Evolutionary conservation across 2,329 filamentous ascomycete species (phyloP).

Genomic region (Saccharata proteae): DNA sequence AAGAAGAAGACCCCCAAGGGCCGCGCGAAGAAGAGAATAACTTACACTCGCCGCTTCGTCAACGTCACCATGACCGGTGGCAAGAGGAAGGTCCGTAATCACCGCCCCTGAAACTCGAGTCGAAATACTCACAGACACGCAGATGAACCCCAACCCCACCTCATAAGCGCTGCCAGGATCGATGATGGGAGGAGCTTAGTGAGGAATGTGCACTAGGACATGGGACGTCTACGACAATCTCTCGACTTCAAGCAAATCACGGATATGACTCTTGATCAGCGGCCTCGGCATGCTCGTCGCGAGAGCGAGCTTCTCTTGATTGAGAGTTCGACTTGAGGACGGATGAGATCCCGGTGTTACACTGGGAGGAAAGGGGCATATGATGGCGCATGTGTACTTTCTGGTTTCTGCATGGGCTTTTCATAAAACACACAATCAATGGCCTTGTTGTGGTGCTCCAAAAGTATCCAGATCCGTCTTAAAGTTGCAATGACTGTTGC

Average conservation of each 20-base stretch:
- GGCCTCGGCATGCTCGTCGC: conserved; percentile 16
- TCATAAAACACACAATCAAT: conserved; percentile 1
- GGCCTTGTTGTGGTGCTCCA: conserved; percentile 7
- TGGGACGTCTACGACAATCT: too few relatives aligned
- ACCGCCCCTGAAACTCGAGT: conserved; percentile 8
- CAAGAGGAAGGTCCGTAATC: conserved; percentile 78
- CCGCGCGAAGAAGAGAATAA: conserved; percentile 91
- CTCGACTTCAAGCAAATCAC: conserved; percentile 14
- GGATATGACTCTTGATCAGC: conserved; percentile 29
- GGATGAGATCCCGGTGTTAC: conserved; percentile 18
- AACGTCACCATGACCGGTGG: conserved; percentile 95
- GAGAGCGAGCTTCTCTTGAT: conserved; percentile 18
- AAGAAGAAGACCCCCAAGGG: conserved; percentile 97
- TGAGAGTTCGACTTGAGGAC: conserved; percentile 4
- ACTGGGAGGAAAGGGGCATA: conserved; percentile 27
- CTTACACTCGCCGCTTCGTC: conserved; percentile 95
- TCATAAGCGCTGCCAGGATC: conserved; percentile 45
- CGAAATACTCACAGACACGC: conserved; percentile 10
- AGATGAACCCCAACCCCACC: conserved; percentile 85
- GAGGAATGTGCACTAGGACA: too few relatives aligned
- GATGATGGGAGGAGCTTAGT: too few relatives aligned
- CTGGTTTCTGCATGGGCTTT: conserved; percentile 15
- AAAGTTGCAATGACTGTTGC: too few relatives aligned
- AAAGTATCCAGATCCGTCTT: not conserved
- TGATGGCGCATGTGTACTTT: conserved; percentile 28